Conservation (phyloP, 768 basidiomycete species). For the Lactifluus piperatus region DNA sequence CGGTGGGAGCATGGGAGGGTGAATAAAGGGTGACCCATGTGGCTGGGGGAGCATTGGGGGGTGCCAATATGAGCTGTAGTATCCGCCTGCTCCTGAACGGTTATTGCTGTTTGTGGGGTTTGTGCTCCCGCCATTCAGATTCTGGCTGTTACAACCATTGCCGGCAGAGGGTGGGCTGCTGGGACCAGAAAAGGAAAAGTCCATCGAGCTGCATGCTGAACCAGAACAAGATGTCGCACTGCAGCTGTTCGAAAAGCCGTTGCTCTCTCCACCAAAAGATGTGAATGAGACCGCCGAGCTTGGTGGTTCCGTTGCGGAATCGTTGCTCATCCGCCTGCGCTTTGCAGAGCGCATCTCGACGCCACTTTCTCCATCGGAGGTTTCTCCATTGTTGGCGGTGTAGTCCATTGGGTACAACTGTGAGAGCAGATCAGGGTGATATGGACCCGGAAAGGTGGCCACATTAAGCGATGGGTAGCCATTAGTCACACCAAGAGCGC, state of each 20-base stretch:
- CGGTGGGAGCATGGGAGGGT: constrained; percentile 59
- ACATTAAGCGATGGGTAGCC: constrained; percentile 32
- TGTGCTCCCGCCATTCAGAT: neutral
- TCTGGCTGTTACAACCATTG: constrained; percentile 18
- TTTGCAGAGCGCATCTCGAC: constrained; percentile 44
- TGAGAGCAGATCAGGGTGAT: constrained; percentile 61
- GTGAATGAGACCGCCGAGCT: constrained; percentile 58
- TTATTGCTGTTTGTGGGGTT: neutral
- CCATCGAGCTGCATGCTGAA: constrained; percentile 56
- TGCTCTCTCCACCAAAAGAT: constrained; percentile 33
- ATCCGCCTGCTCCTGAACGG: constrained; percentile 30
- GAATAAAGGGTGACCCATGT: constrained; percentile 48
- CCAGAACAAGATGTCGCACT: constrained; percentile 47
- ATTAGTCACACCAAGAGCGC: constrained; percentile 33
- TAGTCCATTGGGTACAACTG: constrained; percentile 48
- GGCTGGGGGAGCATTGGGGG: constrained; percentile 55
- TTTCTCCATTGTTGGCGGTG: constrained; percentile 43
- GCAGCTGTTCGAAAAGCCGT: constrained; percentile 33
- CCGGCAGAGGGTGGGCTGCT: constrained; percentile 42
- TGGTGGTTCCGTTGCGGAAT: constrained; percentile 42
- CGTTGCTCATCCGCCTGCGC: constrained; percentile 62
- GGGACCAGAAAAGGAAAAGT: constrained; percentile 43
- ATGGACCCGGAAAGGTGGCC: constrained; percentile 55
- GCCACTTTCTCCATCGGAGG: constrained; percentile 32
- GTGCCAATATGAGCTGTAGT: constrained; percentile 59